These are phyloP conservation scores for Claviceps capensis DNA, from an alignment of 2,329 filamentous ascomycete species.

Conservation along the genomic window DNA sequence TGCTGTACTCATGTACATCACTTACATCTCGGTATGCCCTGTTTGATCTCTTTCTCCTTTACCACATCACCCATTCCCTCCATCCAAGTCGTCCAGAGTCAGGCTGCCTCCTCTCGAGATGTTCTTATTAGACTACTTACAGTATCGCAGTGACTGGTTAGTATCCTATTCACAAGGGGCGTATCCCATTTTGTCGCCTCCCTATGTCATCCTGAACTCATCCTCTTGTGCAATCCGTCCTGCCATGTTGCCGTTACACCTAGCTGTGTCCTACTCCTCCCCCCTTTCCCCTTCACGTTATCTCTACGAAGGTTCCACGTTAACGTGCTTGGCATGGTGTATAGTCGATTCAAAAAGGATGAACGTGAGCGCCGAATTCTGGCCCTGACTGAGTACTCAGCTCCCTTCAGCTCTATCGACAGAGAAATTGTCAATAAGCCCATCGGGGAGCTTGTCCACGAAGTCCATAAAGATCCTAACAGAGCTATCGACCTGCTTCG, in stretches of 20 bases:
- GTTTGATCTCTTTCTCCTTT: neutral
- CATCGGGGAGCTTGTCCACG: slow-evolving; percentile 64
- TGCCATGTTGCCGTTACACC: neutral
- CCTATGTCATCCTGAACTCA: neutral
- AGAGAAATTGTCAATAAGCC: slow-evolving; percentile 54
- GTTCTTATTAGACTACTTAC: slow-evolving; percentile 45
- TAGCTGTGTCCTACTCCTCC: neutral
- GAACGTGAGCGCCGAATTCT: slow-evolving; percentile 59
- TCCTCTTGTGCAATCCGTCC: neutral
- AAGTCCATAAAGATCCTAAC: slow-evolving; percentile 56
- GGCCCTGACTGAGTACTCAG: slow-evolving; percentile 51
- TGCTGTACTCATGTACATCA: neutral
- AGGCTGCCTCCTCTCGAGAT: slow-evolving; percentile 13
- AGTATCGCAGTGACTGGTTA: slow-evolving; percentile 59
- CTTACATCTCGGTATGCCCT: neutral
- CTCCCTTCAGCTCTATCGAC: slow-evolving; percentile 50
- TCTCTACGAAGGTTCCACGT: slow-evolving; percentile 2
- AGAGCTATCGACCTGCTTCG: slow-evolving; percentile 62
- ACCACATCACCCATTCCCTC: neutral
- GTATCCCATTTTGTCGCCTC: neutral
- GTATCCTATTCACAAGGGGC: slow-evolving; percentile 1
- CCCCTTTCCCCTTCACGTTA: neutral
- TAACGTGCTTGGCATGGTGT: slow-evolving; percentile 12
- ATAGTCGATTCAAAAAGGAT: slow-evolving; percentile 64
- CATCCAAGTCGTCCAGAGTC: neutral